These are phyloP conservation scores for Polytrichum formosum DNA, from an alignment of 225 moss, liverwort and hornwort species.

Conservation along the genomic window DNA sequence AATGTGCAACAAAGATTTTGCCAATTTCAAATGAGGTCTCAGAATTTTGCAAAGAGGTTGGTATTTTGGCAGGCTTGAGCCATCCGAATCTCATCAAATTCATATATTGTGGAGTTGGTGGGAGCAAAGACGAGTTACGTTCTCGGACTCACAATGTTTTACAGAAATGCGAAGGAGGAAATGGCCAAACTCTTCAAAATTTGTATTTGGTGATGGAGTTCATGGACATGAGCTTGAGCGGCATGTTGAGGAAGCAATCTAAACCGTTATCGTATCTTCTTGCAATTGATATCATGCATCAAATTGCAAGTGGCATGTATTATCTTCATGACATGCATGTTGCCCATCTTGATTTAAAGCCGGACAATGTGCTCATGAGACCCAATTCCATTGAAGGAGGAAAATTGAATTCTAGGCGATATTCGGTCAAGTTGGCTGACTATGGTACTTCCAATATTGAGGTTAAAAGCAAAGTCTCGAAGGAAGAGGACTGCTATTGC, in stretches of 20 bases:
- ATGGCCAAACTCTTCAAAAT: too few species aligned
- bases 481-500: not conserved
- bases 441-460: not conserved
- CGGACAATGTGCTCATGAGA: not conserved
- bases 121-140: not conserved
- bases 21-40: not conserved
- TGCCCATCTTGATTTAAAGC: slow-evolving; percentile 2
- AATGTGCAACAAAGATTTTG: slow-evolving; percentile 18
- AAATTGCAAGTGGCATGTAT: not conserved
- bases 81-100: slow-evolving; percentile 21
- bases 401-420: not conserved
- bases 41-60: slow-evolving; percentile 12
- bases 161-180: too few species aligned
- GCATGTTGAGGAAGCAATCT: not conserved
- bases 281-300: not conserved
- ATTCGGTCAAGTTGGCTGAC: not conserved
- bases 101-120: slow-evolving; percentile 9
- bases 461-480: not conserved
- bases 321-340: not conserved
- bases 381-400: not conserved
- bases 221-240: not conserved
- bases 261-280: not conserved
- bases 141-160: too few species aligned
- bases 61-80: slow-evolving; percentile 8
- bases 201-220: not conserved